phyloP scores from a whole-genome alignment of 225 moss, liverwort and hornwort genomes.

The Bryoerythrophyllum caledonicum region DNA sequence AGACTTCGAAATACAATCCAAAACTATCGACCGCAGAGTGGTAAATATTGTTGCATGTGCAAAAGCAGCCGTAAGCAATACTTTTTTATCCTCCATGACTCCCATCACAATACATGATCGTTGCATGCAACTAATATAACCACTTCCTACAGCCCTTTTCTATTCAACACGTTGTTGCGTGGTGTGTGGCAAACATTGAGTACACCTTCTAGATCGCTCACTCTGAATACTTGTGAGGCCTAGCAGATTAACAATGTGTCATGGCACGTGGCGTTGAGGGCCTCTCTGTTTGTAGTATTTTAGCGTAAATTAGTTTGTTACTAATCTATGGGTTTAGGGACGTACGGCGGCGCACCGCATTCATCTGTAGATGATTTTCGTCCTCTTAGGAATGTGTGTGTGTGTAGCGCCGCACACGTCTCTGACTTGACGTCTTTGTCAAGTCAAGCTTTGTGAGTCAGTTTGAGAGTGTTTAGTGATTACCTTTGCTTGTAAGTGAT shows the following conservation, averaged over 20 bases:
- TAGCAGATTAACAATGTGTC: not conserved
- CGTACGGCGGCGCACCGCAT: too few species aligned
- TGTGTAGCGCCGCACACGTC: too few species aligned
- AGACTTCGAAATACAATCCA: not conserved
- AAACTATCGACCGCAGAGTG: not conserved
- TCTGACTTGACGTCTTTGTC: too few species aligned
- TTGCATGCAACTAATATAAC: not conserved
- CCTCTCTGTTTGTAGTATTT: too few species aligned
- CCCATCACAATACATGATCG: not conserved
- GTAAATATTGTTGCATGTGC: not conserved
- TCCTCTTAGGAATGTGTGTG: too few species aligned
- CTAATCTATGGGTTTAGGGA: too few species aligned
- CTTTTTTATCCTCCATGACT: not conserved
- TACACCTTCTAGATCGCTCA: not conserved
- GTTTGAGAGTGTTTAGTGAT: too few species aligned
- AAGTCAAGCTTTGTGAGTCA: too few species aligned
- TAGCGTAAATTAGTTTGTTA: too few species aligned
- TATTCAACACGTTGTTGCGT: not conserved
- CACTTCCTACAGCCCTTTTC: constrained; percentile 3
- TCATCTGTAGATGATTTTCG: too few species aligned
- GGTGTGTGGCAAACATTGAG: not conserved
- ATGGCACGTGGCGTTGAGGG: too few species aligned
- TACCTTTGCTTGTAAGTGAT: too few species aligned
- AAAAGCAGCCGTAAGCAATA: not conserved
- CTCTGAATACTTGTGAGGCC: not conserved